Evolutionary conservation across 768 basidiomycete genomes (phyloP).

Genomic region (Macrolepiota fuliginosa): DNA sequence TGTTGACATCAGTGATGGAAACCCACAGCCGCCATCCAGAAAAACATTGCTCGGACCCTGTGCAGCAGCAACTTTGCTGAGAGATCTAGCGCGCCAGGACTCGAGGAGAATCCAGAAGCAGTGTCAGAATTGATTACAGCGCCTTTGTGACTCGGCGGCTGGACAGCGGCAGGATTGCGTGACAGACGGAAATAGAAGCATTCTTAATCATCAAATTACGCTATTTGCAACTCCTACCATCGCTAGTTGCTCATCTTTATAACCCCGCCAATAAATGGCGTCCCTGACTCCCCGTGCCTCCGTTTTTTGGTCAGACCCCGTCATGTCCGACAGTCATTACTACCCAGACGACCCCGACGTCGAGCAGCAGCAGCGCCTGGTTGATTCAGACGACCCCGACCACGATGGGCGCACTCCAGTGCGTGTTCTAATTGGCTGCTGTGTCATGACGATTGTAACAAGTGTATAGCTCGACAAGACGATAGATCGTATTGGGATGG

Average conservation of each 20-base stretch:
- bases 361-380: constrained; percentile 33
- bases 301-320: constrained; percentile 15
- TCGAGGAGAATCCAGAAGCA: not conserved
- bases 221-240: not conserved
- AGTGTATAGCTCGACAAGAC: constrained; percentile 64
- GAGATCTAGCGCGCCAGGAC: not conserved
- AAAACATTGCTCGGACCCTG: not conserved
- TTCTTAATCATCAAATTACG: constrained; percentile 1
- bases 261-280: constrained; percentile 10
- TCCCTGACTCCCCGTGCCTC: constrained; percentile 15
- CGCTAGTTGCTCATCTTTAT: not conserved
- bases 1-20: not conserved
- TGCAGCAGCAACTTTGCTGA: not conserved
- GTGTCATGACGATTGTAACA: constrained; percentile 14
- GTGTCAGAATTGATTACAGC: not conserved
- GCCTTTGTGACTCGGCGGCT: not conserved
- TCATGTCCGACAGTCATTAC: constrained; percentile 32
- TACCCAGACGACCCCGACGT: constrained; percentile 34
- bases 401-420: constrained; percentile 50
- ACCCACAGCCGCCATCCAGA: not conserved
- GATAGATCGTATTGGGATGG: constrained; percentile 91
- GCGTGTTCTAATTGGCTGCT: constrained; percentile 13
- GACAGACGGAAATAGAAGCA: not conserved
- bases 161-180: not conserved
- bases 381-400: constrained; percentile 23